phyloP scores from a whole-genome alignment of 2,329 filamentous ascomycete species.

The Trichoderma pleuroti region DNA sequence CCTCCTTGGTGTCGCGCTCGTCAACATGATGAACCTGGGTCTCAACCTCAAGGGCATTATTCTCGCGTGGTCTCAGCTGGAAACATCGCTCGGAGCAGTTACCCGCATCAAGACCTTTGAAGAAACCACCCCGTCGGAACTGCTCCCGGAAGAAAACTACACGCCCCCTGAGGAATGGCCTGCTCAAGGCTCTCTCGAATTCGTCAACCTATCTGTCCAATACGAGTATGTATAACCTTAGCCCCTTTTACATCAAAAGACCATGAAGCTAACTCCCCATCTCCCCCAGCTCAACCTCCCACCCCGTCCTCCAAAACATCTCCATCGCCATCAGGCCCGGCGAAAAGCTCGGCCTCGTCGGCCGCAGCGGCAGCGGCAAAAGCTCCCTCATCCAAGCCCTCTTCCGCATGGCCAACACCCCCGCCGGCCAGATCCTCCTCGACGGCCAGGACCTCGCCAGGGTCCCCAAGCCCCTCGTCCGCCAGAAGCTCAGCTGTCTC shows the following conservation, averaged over 20 bases:
- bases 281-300: conserved; percentile 20
- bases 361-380: conserved; percentile 42
- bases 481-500: conserved; percentile 41
- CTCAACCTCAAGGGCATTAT: conserved; percentile 29
- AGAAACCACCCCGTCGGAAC: conserved; percentile 27
- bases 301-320: conserved; percentile 31
- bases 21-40: conserved; percentile 33
- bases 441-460: conserved; percentile 41
- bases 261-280: not conserved
- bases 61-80: conserved; percentile 29
- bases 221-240: conserved; percentile 27
- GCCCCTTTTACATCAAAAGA: not conserved
- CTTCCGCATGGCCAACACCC: conserved; percentile 46
- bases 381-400: conserved; percentile 43
- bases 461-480: conserved; percentile 28
- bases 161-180: conserved; percentile 26
- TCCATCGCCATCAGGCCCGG: conserved; percentile 32
- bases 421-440: conserved; percentile 41
- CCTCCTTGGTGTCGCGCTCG: conserved; percentile 36
- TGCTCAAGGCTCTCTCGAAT: conserved; percentile 23
- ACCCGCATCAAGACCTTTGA: conserved; percentile 30
- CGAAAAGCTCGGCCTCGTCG: conserved; percentile 42
- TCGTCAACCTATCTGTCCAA: conserved; percentile 26
- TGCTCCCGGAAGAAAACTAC: conserved; percentile 20
- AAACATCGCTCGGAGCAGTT: conserved; percentile 32